Percentiles rank a stretch among this genome's conserved stretches.
phyloP scores from a whole-genome alignment of 2,329 filamentous ascomycete species.

The Metarhizium brunneum region DNA sequence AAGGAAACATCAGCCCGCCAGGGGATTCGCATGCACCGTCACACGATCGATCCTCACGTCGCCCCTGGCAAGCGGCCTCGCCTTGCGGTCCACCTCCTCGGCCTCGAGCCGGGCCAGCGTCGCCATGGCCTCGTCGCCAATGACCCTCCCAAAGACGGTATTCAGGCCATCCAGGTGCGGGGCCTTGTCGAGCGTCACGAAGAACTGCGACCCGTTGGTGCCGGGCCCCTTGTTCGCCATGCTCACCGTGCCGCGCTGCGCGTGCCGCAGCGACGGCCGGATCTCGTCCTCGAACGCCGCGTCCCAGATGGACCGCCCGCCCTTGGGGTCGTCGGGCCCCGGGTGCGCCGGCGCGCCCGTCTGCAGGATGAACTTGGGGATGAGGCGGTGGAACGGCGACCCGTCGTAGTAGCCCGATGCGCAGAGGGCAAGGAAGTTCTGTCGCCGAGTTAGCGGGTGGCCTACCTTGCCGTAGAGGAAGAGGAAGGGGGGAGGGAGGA shows the following conservation, averaged over 20 bases:
- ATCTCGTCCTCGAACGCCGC: slow-evolving; percentile 74
- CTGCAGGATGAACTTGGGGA: slow-evolving; percentile 74
- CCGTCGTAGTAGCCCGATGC: slow-evolving; percentile 67
- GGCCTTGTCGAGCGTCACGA: slow-evolving; percentile 67
- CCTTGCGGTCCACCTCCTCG: slow-evolving; percentile 69
- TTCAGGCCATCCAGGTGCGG: slow-evolving; percentile 77
- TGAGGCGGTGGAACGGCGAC: slow-evolving; percentile 72
- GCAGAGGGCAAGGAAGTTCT: slow-evolving; percentile 85
- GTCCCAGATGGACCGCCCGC: slow-evolving; percentile 65
- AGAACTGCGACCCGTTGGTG: slow-evolving; percentile 75
- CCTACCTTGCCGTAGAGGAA: too few species aligned
- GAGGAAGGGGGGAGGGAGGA: neutral
- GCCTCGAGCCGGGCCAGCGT: slow-evolving; percentile 64
- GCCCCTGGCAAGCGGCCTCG: slow-evolving; percentile 50
- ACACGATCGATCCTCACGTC: slow-evolving; percentile 57
- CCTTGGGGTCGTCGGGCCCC: slow-evolving; percentile 52
- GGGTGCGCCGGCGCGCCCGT: slow-evolving; percentile 54
- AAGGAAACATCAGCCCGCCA: slow-evolving; percentile 43
- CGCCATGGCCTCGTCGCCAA: slow-evolving; percentile 53
- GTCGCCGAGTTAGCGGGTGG: neutral
- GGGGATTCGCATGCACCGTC: slow-evolving; percentile 70
- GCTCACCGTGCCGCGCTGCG: slow-evolving; percentile 58
- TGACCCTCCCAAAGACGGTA: slow-evolving; percentile 70
- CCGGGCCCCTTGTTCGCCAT: slow-evolving; percentile 72
- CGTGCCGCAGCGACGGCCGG: slow-evolving; percentile 58